Percentiles rank a stretch among this genome's conserved stretches.
Conservation (phyloP, 495 filamentous ascomycete genomes). For the Xylaria palmicola region DNA sequence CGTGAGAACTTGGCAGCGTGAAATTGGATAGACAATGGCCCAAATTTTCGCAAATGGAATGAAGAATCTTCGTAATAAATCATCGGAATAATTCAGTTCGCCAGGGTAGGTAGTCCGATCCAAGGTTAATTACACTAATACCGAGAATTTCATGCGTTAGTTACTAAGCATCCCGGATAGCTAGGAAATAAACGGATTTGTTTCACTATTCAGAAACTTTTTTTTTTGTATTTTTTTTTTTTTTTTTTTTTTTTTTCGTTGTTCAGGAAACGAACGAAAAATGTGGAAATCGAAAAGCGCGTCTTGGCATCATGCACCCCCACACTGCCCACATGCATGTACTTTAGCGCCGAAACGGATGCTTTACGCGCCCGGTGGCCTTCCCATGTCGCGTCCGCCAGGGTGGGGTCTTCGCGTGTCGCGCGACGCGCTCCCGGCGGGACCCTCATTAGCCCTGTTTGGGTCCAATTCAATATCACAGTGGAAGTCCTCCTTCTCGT, state of each 20-base stretch:
- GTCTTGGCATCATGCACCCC: slow-evolving; percentile 5
- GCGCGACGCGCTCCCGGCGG: slow-evolving; percentile 2
- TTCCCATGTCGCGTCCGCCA: slow-evolving; percentile 3
- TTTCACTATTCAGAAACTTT: no score
- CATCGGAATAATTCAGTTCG: no score
- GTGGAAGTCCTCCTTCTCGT: background rate
- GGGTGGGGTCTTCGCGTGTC: slow-evolving; percentile 3
- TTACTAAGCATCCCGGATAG: no score
- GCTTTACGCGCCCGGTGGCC: slow-evolving; percentile 9
- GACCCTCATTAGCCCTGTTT: background rate
- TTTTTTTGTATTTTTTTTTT: background rate
- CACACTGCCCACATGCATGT: background rate
- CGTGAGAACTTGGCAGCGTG: no score
- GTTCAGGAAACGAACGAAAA: slow-evolving; percentile 1
- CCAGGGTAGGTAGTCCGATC: no score
- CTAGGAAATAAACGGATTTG: no score
- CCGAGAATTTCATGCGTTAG: no score
- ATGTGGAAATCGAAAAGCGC: background rate
- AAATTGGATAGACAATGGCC: no score
- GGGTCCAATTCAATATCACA: background rate
- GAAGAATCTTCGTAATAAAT: no score
- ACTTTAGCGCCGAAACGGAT: background rate
- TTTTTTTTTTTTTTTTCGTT: background rate
- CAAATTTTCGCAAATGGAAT: no score
- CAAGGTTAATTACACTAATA: no score